Conservation (phyloP, 176 grass and related monocot species). For the Aechmea fasciata region DNA sequence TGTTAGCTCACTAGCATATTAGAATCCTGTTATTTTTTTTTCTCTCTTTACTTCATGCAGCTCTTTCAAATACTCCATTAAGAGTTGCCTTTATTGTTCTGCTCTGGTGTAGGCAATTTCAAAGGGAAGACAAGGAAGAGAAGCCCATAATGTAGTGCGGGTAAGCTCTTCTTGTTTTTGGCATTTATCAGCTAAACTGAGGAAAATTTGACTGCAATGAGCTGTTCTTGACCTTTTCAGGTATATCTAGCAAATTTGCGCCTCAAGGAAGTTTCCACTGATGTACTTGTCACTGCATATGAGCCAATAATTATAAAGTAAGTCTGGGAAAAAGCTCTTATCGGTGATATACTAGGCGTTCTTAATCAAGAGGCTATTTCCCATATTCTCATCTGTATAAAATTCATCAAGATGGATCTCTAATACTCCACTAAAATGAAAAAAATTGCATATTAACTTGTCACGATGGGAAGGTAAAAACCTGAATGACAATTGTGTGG, state of each 20-base stretch:
- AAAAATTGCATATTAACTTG: no score
- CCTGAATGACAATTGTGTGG: no score
- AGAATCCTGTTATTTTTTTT: background rate
- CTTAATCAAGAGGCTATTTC: background rate
- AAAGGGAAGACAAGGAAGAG: constrained; percentile 81
- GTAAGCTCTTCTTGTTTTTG: constrained; percentile 35
- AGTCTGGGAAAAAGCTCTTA: background rate
- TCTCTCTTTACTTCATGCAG: background rate
- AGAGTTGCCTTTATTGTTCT: background rate
- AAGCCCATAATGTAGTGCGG: constrained; percentile 65
- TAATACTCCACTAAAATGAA: background rate
- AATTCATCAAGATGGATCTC: background rate
- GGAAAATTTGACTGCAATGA: constrained; percentile 14
- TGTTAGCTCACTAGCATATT: no score
- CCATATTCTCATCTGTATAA: no score
- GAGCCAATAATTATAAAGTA: constrained; percentile 74
- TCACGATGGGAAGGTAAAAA: no score
- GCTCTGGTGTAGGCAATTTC: constrained; percentile 49
- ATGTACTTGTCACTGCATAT: constrained; percentile 66
- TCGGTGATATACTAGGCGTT: background rate
- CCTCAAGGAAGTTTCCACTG: constrained; percentile 63
- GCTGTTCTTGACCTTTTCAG: constrained; percentile 29
- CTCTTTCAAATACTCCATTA: background rate
- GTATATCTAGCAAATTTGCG: constrained; percentile 86
- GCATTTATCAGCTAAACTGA: background rate